Percentiles rank a stretch among this genome's conserved stretches.
Evolutionary conservation across 1,139 yeast genomes (phyloP).

Genomic region (Kodamaea sp.): DNA sequence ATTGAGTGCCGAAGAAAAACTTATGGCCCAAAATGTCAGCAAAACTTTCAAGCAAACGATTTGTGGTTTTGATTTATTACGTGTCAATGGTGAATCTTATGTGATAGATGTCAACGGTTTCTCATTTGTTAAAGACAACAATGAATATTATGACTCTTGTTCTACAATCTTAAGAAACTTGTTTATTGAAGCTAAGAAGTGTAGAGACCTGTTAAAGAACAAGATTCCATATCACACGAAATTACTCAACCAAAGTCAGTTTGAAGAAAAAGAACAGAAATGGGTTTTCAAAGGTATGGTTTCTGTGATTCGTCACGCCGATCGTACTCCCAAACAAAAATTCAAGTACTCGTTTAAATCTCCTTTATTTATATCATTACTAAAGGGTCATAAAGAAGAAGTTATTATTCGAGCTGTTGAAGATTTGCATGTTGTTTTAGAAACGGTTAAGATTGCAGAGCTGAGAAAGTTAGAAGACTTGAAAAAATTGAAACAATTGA

Average conservation of each 20-base stretch:
- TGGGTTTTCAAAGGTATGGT: slow-evolving; percentile 97
- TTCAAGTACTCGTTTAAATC: slow-evolving; percentile 92
- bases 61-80: slow-evolving; percentile 91
- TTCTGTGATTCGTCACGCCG: slow-evolving; percentile 92
- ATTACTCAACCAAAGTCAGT: slow-evolving; percentile 37
- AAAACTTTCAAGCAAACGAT: slow-evolving; percentile 86
- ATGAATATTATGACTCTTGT: slow-evolving; percentile 80
- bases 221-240: slow-evolving; percentile 39
- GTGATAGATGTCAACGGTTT: slow-evolving; percentile 98
- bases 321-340: slow-evolving; percentile 98
- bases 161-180: slow-evolving; percentile 72
- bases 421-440: slow-evolving; percentile 80
- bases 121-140: slow-evolving; percentile 93
- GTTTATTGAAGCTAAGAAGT: slow-evolving; percentile 57
- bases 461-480: slow-evolving; percentile 76
- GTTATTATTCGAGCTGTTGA: slow-evolving; percentile 89
- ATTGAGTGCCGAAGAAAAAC: slow-evolving; percentile 66
- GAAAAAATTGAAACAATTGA: slow-evolving; percentile 68
- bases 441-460: slow-evolving; percentile 79
- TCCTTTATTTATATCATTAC: slow-evolving; percentile 76
- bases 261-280: slow-evolving; percentile 84
- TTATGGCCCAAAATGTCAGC: slow-evolving; percentile 76
- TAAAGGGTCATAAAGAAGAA: slow-evolving; percentile 94
- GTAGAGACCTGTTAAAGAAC: slow-evolving; percentile 39
- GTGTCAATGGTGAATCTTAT: slow-evolving; percentile 84